Conservation (phyloP, 164 flowering plant genomes). For the Echeveria elegans region DNA sequence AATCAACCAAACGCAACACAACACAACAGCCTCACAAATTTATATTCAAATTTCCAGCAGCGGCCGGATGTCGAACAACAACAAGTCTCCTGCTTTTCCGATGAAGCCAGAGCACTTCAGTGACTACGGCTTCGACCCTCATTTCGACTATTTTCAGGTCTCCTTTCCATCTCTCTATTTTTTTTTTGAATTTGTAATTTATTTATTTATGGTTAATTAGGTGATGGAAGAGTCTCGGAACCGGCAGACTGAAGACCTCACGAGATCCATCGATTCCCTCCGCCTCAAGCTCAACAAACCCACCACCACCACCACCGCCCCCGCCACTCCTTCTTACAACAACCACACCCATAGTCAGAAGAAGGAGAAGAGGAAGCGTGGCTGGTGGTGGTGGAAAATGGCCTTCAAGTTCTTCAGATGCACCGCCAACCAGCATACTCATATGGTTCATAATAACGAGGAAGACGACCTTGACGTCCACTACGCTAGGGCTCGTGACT, state of each 20-base stretch:
- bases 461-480: background rate
- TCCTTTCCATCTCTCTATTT: background rate
- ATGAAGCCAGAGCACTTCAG: constrained; percentile 67
- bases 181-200: too few relatives aligned
- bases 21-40: too few relatives aligned
- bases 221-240: too few relatives aligned
- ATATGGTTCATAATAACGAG: background rate
- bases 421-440: background rate
- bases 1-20: too few relatives aligned
- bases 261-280: constrained; percentile 62
- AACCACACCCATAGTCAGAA: too few relatives aligned
- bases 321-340: too few relatives aligned
- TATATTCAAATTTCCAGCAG: too few relatives aligned
- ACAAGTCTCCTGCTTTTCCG: constrained; percentile 50
- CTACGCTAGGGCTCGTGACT: constrained; percentile 16
- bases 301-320: too few relatives aligned
- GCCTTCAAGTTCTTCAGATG: constrained; percentile 40
- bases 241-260: too few relatives aligned
- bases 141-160: constrained; percentile 80
- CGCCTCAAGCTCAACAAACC: constrained; percentile 12
- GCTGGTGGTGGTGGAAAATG: constrained; percentile 68
- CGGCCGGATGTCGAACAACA: background rate
- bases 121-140: constrained; percentile 91
- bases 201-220: constrained; percentile 16
- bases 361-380: constrained; percentile 25